Base-by-base conservation (phyloP, 805 yeast species). In the Starmerella vaccinii region DNA sequence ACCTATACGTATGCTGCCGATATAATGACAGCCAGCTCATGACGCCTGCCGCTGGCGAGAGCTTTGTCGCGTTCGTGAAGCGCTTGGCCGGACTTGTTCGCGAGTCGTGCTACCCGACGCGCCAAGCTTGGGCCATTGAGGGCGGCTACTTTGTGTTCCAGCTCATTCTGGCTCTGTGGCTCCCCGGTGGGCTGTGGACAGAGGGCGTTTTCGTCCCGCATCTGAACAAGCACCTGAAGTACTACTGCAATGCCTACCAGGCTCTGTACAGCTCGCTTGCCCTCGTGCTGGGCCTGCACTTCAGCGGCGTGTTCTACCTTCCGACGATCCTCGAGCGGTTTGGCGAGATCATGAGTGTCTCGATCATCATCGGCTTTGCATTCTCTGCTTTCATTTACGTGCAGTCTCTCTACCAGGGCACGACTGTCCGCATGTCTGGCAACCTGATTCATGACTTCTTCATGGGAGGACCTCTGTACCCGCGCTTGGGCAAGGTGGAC, bases 391-490 rank as follows among this genome's bases (percentile, higher is more conserved):
- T 68, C 10, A 71, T 90, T 57, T 92, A 87, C 71, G 54, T 84
- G 39, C 78, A 75, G 71, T 81, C 92, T 15, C 60, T 86, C 49
- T 65, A 63, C 54, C 73, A 84, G 49, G 79, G 80, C 52, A 95
- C 86, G 63, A 86, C 84, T 66, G 90, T 86, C 66, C 75, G 92
- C 56, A 79, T 90, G 90, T 81, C 97, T 8, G 97, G 97, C 21
- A 86, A 84, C 67, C 82, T 77, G 62, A 67, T 92, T 58, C 90
- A 88, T 64, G 98, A 92, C 68, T 73, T 87, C 63, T 92, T 92
- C 71, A 81, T 92, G 94, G 98, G 98, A 45, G 96, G 96, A 15
- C 95, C 97, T 38, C 77, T 92, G 65, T 92, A 92, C 68, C 98
- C 98, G 56, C 77, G 98, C 66, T 74, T 90, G 64, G 97, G 97